A percentile compares a stretch with the other conserved stretches of the same genome.
Evolutionary conservation across 805 yeast genomes (phyloP).

Genomic region (Candida sonorensis): DNA sequence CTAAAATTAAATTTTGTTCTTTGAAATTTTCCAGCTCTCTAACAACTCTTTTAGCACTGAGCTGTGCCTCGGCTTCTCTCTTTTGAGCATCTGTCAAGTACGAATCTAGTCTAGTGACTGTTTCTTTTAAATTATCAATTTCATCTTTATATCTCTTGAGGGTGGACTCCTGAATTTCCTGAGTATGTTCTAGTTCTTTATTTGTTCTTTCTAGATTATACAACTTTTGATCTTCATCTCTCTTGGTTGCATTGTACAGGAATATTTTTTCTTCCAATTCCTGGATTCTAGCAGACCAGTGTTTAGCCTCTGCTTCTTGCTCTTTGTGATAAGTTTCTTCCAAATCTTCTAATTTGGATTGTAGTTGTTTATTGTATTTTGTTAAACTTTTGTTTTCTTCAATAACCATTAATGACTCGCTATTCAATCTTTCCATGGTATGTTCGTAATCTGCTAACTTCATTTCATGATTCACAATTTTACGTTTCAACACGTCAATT

Average conservation of each 20-base stretch:
- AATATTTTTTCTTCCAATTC: constrained; percentile 47
- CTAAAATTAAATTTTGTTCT: constrained; percentile 45
- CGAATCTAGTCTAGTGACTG: constrained; percentile 38
- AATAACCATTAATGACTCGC: constrained; percentile 45
- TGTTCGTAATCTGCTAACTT: constrained; percentile 20
- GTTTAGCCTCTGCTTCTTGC: constrained; percentile 40
- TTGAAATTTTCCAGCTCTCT: constrained; percentile 52
- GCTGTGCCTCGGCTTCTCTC: constrained; percentile 37
- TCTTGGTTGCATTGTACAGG: constrained; percentile 37
- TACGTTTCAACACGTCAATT: constrained; percentile 24
- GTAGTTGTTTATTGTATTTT: constrained; percentile 47
- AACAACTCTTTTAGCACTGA: constrained; percentile 39
- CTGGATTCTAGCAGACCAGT: constrained; percentile 52
- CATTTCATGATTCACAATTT: constrained; percentile 18
- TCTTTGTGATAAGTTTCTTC: constrained; percentile 48
- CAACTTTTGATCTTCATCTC: constrained; percentile 45
- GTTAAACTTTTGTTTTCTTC: constrained; percentile 66
- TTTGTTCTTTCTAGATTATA: constrained; percentile 45
- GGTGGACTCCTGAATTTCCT: constrained; percentile 43
- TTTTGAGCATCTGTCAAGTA: constrained; percentile 36
- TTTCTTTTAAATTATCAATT: constrained; percentile 46
- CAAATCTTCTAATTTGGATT: constrained; percentile 34
- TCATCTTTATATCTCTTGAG: constrained; percentile 52
- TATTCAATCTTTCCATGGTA: constrained; percentile 33
- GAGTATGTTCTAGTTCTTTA: constrained; percentile 45